Evolutionary conservation across 1,139 yeast species (phyloP), one percentile per base, ranked within the genome.

Genomic region (Candida sojae): DNA sequence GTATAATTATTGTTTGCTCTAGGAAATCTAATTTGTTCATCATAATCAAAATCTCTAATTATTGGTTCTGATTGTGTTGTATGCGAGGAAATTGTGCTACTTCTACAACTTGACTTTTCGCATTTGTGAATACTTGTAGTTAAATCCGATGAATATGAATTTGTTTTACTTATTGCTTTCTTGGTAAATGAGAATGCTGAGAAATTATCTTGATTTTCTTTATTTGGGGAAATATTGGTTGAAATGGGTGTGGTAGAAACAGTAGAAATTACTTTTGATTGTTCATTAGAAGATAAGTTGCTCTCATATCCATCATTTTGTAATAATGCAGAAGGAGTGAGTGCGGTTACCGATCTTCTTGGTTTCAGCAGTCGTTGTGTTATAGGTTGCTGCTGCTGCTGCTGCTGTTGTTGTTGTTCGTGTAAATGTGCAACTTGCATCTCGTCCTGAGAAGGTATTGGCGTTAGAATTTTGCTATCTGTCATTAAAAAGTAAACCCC

Each of bases 1-100:
- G 71, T 63, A 46, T 60, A 63, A 47, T 59, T 62, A 53, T 57
- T 64, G 38, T 62, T 63, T 68, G 74, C 71, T 37, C 79, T 56
- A 5, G 79, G 80, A 28, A 76, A 77, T 51, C 79, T 56, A 41
- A 75, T 75, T 54, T 72, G 77, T 51, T 75, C 76, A 50, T 74
- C 74, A 52, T 73, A 73, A 55, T 74, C 70, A 45, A 71, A 59
- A 43, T 67, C 66, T 43, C 63, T 63, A 42, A 58, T 56, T 29
- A 55, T 42, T 6, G 42, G 43, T 13, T 43, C 41, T n/a, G 32
- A 25, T 28, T 23, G 21, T 1, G 46, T 34, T n/a, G 31, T 33
- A 8, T 38, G 42, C 4, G 25, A 52, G 10, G 56, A 50, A 34
- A 43, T 55, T 34, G 50, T 46, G 29, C 43, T 52, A 37, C 43